phyloP scores from a whole-genome alignment of 495 filamentous ascomycete genomes.

The Aspergillus biplanus region DNA sequence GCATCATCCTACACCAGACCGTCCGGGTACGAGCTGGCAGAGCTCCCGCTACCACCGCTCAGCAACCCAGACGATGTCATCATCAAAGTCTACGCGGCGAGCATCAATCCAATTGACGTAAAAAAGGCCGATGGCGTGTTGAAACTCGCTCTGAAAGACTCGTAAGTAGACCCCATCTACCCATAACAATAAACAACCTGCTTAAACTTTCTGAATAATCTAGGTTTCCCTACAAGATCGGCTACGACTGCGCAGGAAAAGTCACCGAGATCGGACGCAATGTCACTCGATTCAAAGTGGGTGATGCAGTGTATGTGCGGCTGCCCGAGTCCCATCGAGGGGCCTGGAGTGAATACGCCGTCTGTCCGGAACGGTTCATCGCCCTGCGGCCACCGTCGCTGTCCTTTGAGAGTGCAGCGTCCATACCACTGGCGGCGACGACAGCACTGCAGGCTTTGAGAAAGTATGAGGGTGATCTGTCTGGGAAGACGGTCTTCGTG shows the following conservation, averaged over 20 bases:
- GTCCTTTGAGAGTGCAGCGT: slow-evolving; percentile 46
- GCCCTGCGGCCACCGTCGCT: slow-evolving; percentile 42
- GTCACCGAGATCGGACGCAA: slow-evolving; percentile 46
- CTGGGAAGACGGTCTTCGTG: slow-evolving; percentile 60
- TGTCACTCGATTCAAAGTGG: slow-evolving; percentile 48
- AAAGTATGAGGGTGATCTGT: slow-evolving; percentile 40
- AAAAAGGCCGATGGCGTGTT: slow-evolving; percentile 42
- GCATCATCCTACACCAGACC: background rate
- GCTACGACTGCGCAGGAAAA: slow-evolving; percentile 51
- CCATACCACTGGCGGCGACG: slow-evolving; percentile 41
- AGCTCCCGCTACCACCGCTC: background rate
- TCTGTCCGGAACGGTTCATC: slow-evolving; percentile 38
- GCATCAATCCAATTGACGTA: slow-evolving; percentile 54
- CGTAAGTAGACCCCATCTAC: too few relatives aligned
- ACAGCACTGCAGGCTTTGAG: slow-evolving; percentile 50
- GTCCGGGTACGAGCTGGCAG: background rate
- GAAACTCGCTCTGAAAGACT: slow-evolving; percentile 33
- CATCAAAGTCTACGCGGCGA: slow-evolving; percentile 53
- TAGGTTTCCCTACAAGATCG: slow-evolving; percentile 47
- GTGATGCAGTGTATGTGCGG: slow-evolving; percentile 56
- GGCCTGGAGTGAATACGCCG: slow-evolving; percentile 43
- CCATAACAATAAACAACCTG: too few relatives aligned
- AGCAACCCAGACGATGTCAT: slow-evolving; percentile 39
- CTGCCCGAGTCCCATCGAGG: slow-evolving; percentile 35
- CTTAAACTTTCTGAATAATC: too few relatives aligned